A percentile compares a stretch with the other conserved stretches of the same genome.
These are phyloP conservation scores for Penicillium salamii DNA, from an alignment of 495 filamentous ascomycete genomes.

Conservation along the genomic window DNA sequence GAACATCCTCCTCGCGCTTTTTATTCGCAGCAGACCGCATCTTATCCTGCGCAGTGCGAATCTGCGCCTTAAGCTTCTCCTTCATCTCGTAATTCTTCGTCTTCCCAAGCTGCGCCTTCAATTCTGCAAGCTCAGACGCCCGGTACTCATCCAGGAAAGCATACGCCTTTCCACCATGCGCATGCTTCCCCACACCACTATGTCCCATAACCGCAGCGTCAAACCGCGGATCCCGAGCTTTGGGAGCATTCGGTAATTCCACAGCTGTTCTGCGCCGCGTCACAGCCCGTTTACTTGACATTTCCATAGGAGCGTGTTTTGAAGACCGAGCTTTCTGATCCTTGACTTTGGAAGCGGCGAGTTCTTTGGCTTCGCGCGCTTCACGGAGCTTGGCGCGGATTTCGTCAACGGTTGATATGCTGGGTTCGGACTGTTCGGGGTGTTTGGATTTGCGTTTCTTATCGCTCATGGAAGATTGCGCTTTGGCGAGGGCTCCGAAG, in stretches of 20 bases:
- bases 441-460: constrained; percentile 39
- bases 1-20: constrained; percentile 61
- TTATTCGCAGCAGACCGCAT: constrained; percentile 65
- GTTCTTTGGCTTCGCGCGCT: constrained; percentile 29
- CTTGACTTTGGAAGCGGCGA: constrained; percentile 34
- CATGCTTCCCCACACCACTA: constrained; percentile 24
- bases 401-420: constrained; percentile 30
- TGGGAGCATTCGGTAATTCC: constrained; percentile 37
- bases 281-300: constrained; percentile 78
- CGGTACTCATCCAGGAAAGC: constrained; percentile 84
- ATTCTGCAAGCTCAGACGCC: constrained; percentile 68
- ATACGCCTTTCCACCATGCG: constrained; percentile 65
- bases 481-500: constrained; percentile 84
- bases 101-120: constrained; percentile 63
- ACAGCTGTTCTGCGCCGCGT: constrained; percentile 74
- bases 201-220: constrained; percentile 51
- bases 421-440: constrained; percentile 11
- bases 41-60: constrained; percentile 66
- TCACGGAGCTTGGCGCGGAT: constrained; percentile 39
- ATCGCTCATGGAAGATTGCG: constrained; percentile 63
- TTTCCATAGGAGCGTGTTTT: constrained; percentile 84
- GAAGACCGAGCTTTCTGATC: constrained; percentile 53
- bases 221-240: constrained; percentile 84
- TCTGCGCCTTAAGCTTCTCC: constrained; percentile 63
- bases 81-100: constrained; percentile 59